Evolutionary conservation across 352 stramenopile species (phyloP).

Genomic region (Phytopythium helicoides): DNA sequence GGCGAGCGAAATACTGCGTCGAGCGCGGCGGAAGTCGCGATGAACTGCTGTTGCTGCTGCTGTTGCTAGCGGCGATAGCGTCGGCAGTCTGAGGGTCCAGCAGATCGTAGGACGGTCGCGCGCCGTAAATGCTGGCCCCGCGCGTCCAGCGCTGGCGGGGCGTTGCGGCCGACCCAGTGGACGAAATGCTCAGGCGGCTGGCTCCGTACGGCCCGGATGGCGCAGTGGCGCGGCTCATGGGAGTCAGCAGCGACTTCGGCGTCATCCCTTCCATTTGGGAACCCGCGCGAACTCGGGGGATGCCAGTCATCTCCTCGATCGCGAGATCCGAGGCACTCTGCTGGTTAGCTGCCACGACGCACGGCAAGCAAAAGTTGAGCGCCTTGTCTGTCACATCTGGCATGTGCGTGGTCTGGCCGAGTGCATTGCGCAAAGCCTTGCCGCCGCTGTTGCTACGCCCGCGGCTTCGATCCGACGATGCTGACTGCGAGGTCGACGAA

Average conservation of each 20-base stretch:
- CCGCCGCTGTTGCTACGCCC: constrained; percentile 15
- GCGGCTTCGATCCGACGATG: constrained; percentile 21
- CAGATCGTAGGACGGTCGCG: constrained; percentile 5
- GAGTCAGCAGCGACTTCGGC: constrained; percentile 2
- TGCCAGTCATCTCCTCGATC: constrained; percentile 30
- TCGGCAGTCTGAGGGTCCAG: constrained; percentile 2
- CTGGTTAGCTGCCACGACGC: constrained; percentile 37
- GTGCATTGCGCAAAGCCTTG: not conserved
- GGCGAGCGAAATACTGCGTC: constrained; percentile 3
- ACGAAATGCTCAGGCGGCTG: not conserved
- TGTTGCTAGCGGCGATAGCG: not conserved
- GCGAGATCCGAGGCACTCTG: constrained; percentile 39
- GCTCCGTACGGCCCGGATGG: not conserved
- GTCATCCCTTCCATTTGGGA: not conserved
- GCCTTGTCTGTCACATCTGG: constrained; percentile 39
- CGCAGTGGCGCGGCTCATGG: constrained; percentile 9
- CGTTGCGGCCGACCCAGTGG: not conserved
- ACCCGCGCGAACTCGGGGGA: constrained; percentile 1
- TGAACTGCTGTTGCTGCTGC: not conserved
- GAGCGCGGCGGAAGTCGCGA: not conserved
- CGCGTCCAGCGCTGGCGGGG: constrained; percentile 5
- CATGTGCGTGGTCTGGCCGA: constrained; percentile 12
- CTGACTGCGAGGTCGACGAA: constrained; percentile 12
- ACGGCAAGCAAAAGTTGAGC: constrained; percentile 49
- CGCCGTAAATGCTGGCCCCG: constrained; percentile 7